phyloP scores from a whole-genome alignment of 345 rosid genomes.

The Hibiscus syriacus region DNA sequence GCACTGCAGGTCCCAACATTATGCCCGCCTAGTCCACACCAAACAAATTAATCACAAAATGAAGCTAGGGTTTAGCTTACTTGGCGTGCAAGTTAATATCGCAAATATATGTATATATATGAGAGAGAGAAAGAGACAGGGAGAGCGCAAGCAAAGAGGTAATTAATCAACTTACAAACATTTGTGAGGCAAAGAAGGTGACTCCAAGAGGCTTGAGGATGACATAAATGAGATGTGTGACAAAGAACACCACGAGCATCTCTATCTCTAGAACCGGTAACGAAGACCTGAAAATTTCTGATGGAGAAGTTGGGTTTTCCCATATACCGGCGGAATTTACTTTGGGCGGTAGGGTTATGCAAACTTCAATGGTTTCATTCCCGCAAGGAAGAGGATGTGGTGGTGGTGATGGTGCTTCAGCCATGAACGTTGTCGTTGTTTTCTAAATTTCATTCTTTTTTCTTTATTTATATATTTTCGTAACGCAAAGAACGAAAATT shows the following conservation, averaged over 20 bases:
- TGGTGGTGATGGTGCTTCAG: not conserved
- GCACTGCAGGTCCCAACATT: not conserved
- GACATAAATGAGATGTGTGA: conserved; percentile 10
- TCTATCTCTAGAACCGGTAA: conserved; percentile 26
- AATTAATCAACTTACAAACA: conserved; percentile 21
- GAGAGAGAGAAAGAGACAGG: no score
- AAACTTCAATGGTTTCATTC: not conserved
- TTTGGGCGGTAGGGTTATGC: not conserved
- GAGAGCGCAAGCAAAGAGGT: not conserved
- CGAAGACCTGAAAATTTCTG: not conserved
- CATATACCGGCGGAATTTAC: conserved; percentile 3
- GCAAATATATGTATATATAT: no score
- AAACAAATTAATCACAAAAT: no score
- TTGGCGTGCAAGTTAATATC: no score
- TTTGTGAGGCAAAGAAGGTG: conserved; percentile 23
- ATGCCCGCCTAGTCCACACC: conserved; percentile 18
- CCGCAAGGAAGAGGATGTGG: not conserved
- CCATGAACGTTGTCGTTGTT: not conserved
- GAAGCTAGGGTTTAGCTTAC: no score
- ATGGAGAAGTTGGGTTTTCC: not conserved
- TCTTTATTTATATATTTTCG: no score
- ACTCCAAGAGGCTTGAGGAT: conserved; percentile 17
- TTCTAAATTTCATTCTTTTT: no score
- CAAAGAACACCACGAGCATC: conserved; percentile 11
- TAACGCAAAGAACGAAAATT: no score